A percentile compares a stretch with the other conserved stretches of the same genome.
These are phyloP conservation scores for Luffa acutangula DNA, from an alignment of 306 rosid species.

Conservation along the genomic window DNA sequence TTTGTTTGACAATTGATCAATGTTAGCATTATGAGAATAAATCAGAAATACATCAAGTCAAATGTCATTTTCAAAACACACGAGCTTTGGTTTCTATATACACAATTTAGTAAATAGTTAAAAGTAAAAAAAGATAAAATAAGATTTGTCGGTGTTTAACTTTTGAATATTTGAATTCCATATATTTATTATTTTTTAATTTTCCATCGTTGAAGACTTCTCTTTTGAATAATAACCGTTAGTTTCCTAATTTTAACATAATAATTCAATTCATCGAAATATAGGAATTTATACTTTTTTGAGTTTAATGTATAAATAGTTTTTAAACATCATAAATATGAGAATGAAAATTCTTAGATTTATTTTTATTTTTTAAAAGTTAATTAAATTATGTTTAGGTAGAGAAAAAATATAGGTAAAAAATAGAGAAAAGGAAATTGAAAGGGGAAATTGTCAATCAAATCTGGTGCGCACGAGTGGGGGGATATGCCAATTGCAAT, in stretches of 20 bases:
- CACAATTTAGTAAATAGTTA: not conserved
- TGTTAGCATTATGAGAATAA: not conserved
- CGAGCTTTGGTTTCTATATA: not conserved
- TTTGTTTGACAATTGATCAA: not conserved
- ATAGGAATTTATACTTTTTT: no score
- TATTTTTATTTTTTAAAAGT: no score
- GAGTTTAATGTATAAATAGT: no score
- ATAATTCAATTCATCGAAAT: no score
- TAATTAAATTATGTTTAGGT: no score
- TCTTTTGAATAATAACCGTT: not conserved
- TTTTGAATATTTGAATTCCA: not conserved
- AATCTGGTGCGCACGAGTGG: not conserved
- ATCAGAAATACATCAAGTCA: not conserved
- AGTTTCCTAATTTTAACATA: no score
- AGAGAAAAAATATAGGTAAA: not conserved
- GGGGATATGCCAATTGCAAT: not conserved
- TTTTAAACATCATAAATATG: no score
- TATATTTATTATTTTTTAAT: not conserved
- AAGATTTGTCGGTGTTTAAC: not conserved
- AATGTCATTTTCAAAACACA: not conserved
- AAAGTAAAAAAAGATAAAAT: not conserved
- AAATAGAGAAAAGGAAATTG: not conserved
- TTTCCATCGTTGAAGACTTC: not conserved
- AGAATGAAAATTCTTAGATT: no score
- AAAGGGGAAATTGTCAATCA: not conserved